These are phyloP conservation scores for Boletus mariae DNA, from an alignment of 1,284 basidiomycete species.

Conservation along the genomic window DNA sequence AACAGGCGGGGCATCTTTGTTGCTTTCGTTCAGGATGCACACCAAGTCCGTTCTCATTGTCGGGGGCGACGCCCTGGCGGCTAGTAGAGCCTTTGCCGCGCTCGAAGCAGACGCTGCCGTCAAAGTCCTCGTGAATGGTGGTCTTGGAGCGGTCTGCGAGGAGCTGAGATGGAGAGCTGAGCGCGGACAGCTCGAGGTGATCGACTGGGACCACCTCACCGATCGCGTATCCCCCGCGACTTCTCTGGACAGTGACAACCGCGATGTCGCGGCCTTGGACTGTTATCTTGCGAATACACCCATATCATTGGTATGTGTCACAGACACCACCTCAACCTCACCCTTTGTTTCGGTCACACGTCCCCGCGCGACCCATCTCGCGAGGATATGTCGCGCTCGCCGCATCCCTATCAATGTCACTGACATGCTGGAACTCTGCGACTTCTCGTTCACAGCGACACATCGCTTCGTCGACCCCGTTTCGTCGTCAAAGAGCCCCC, in stretches of 20 bases:
- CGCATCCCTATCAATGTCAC: constrained; percentile 83
- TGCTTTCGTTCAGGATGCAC: constrained; percentile 72
- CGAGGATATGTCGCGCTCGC: constrained; percentile 52
- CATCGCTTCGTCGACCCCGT: constrained; percentile 70
- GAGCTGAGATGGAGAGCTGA: constrained; percentile 68
- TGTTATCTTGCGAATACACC: constrained; percentile 41
- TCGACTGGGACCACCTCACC: constrained; percentile 49
- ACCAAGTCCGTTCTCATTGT: constrained; percentile 62
- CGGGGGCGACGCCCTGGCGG: constrained; percentile 75
- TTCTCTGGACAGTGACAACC: constrained; percentile 3
- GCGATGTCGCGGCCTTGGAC: constrained; percentile 43
- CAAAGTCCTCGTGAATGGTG: constrained; percentile 56
- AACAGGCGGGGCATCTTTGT: constrained; percentile 66
- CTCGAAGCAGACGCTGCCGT: constrained; percentile 82
- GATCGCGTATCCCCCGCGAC: not conserved
- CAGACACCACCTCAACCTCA: constrained; percentile 35
- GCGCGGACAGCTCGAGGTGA: constrained; percentile 51
- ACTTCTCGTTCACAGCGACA: constrained; percentile 85
- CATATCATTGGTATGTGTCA: constrained; percentile 67
- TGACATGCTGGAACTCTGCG: constrained; percentile 83
- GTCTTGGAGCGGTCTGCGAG: constrained; percentile 51
- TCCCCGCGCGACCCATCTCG: constrained; percentile 47
- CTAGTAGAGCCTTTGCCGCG: constrained; percentile 75
- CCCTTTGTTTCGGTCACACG: constrained; percentile 29
- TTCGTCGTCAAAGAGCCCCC: constrained; percentile 49